Evolutionary conservation across 177 flowering plant species (phyloP), one percentile per base, ranked within the genome.

Genomic region (Tripterygium wilfordii): DNA sequence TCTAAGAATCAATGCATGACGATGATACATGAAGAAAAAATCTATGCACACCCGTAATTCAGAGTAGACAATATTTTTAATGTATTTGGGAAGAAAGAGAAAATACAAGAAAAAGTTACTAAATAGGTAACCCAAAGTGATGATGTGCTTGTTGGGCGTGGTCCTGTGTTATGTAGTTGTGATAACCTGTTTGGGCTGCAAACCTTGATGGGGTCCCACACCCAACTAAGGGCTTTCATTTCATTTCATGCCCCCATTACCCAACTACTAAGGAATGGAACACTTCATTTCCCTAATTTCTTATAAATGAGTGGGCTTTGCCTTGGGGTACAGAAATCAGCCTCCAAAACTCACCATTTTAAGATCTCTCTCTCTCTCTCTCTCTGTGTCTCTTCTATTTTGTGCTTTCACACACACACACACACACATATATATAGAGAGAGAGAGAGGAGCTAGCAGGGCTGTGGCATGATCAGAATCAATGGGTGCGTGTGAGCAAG

Each of bases 401-500:
- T 55, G n/a, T 32, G 40, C 36, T 21, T 32, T 30, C 40, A 47
- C 41, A 41, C 28, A 37, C 50, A 42, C 53, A 20, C 9, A 1
- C 15, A 19, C 4, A 27, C 2, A 2, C 4, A 40, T 5, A 16
- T 4, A 23, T 13, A 35, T 13, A 35, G 4, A 35, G 16, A 51
- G 17, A 2, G 14, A 24, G 46, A 1, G 45, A 54, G 24, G 13
- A n/a, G n/a, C n/a, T n/a, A n/a, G n/a, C n/a, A n/a, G n/a, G n/a
- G n/a, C n/a, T n/a, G n/a, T n/a, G n/a, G n/a, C n/a, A n/a, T n/a
- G n/a, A n/a, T n/a, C n/a, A n/a, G n/a, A n/a, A n/a, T n/a, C n/a
- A 28, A 21, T 41, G 50, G 67, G 72, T 20, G 78, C 30, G 73
- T 51, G 88, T n/a, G 84, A 66, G 84, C 88, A 69, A 64, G 94